A percentile compares a stretch with the other conserved stretches of the same genome.
Evolutionary conservation across 2,329 filamentous ascomycete genomes (phyloP).

Genomic region (Lachnellula hyalina): DNA sequence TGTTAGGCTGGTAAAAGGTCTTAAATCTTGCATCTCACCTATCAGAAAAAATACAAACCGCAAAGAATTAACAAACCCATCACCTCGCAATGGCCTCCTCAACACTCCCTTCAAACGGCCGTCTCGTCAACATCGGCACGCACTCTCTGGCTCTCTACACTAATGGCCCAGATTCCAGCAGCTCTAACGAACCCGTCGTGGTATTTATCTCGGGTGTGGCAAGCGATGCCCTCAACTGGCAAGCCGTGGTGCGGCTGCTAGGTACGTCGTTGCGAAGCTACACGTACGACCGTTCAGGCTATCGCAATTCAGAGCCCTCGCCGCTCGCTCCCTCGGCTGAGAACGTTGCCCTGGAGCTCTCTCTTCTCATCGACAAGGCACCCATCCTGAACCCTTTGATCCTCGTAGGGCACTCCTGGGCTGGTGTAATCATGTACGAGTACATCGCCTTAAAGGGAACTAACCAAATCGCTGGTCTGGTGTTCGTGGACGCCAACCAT

Average conservation of each 20-base stretch:
- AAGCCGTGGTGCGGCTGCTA: conserved; percentile 9
- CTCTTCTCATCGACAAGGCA: conserved; percentile 9
- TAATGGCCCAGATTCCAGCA: conserved; percentile 4
- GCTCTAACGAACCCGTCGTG: conserved; percentile 2
- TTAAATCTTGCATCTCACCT: no score
- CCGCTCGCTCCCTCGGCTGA: conserved; percentile 12
- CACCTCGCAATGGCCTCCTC: no score
- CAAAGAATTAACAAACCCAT: neutral
- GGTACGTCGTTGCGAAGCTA: conserved; percentile 8
- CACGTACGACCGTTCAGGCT: conserved; percentile 19
- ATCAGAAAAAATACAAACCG: no score
- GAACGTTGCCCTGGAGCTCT: conserved; percentile 19
- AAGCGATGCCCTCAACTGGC: conserved; percentile 8
- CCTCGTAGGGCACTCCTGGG: conserved; percentile 20
- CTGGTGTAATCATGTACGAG: conserved; percentile 9
- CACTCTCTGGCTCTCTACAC: conserved; percentile 17
- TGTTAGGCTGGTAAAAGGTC: no score
- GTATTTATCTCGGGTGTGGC: conserved; percentile 8
- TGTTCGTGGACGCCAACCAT: conserved; percentile 20
- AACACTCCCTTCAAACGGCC: no score
- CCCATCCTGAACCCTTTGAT: conserved; percentile 10
- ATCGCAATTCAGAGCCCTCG: conserved; percentile 8
- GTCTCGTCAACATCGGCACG: conserved; percentile 14
- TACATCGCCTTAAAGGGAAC: conserved; percentile 10
- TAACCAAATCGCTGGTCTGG: conserved; percentile 14